These are phyloP conservation scores for Actinomucor elegans DNA, from an alignment of 371 early-diverging fungal genomes.

Conservation along the genomic window DNA sequence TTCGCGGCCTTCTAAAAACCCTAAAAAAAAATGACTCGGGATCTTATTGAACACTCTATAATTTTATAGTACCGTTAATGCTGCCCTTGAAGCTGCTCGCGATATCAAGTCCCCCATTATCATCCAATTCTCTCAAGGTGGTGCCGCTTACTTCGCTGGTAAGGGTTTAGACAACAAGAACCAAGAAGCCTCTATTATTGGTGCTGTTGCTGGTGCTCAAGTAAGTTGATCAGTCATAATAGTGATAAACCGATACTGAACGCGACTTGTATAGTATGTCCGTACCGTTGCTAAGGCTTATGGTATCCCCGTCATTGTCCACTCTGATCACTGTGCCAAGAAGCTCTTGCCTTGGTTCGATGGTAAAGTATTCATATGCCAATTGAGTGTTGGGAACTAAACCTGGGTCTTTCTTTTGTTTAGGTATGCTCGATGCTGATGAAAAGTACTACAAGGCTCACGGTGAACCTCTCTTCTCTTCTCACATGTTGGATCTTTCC, in stretches of 20 bases:
- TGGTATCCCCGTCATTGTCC: constrained; percentile 85
- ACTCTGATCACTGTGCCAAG: constrained; percentile 95
- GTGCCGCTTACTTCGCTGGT: constrained; percentile 86
- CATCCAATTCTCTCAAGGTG: constrained; percentile 93
- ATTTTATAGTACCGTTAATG: constrained; percentile 77
- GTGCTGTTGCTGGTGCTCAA: constrained; percentile 89
- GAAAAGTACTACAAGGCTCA: constrained; percentile 87
- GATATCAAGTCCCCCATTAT: constrained; percentile 88
- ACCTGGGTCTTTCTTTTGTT: no score
- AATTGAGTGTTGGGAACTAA: background rate
- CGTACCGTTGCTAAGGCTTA: constrained; percentile 85
- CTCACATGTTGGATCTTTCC: constrained; percentile 94
- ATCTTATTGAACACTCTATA: background rate
- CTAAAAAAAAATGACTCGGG: background rate
- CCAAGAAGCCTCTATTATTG: constrained; percentile 84
- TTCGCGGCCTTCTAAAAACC: background rate
- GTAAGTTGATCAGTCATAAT: no score
- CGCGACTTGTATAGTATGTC: no score
- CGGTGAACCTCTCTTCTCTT: constrained; percentile 91
- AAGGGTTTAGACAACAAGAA: constrained; percentile 87
- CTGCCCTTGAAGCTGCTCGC: constrained; percentile 89
- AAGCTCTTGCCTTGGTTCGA: constrained; percentile 94
- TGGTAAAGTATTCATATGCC: constrained; percentile 45
- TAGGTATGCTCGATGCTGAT: constrained; percentile 82
- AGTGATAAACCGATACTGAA: no score